Evolutionary conservation across 768 basidiomycete genomes (phyloP).

Genomic region (Lyophyllum decastes): DNA sequence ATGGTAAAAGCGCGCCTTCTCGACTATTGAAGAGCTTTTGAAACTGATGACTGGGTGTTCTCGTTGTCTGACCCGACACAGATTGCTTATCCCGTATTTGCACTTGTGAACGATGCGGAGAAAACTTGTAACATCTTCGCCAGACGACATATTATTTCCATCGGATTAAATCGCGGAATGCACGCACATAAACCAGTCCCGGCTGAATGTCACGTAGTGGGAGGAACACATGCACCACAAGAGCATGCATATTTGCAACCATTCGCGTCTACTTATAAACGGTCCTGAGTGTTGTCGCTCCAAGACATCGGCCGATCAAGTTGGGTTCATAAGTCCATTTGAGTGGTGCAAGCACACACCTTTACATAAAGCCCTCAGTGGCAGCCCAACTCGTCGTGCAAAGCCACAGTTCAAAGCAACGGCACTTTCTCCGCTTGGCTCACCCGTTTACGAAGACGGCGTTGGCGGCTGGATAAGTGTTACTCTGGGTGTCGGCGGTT

Average conservation of each 20-base stretch:
- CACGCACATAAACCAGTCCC: too few species aligned
- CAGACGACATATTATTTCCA: too few species aligned
- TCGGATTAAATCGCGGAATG: too few species aligned
- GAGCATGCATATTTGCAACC: background rate
- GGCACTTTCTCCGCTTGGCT: background rate
- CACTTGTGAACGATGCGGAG: too few species aligned
- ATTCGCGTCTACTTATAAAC: background rate
- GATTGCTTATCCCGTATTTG: too few species aligned
- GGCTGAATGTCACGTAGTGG: background rate
- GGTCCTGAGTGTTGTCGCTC: background rate
- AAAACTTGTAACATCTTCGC: too few species aligned
- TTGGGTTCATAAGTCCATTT: background rate
- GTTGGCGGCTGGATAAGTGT: too few species aligned
- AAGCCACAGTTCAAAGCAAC: background rate
- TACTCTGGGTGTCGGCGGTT: background rate
- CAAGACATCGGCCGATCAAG: background rate
- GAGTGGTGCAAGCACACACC: background rate
- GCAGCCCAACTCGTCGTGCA: background rate
- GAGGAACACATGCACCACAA: background rate
- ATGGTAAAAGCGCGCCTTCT: constrained; percentile 1
- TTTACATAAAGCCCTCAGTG: background rate
- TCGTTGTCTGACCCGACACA: too few species aligned
- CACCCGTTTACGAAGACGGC: too few species aligned
- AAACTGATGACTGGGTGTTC: too few species aligned
- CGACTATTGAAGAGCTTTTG: too few species aligned